A percentile compares a stretch with the other conserved stretches of the same genome.
phyloP scores from a whole-genome alignment of 2,329 filamentous ascomycete genomes.

The Arthrobotrys entomopaga region DNA sequence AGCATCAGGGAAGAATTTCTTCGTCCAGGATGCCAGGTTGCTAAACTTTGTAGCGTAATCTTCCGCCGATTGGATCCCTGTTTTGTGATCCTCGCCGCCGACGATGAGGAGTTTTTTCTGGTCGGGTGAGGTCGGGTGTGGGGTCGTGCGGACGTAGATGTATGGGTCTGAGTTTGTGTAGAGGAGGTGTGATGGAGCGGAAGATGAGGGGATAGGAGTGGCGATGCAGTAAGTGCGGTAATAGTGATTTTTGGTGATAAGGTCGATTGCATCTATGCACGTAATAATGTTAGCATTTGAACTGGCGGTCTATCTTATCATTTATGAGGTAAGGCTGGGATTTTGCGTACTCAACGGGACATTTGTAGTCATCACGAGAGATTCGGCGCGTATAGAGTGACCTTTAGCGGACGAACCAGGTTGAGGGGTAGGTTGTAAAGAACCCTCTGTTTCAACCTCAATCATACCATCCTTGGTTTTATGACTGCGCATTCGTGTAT shows the following conservation, averaged over 20 bases:
- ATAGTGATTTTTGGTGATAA: constrained; percentile 62
- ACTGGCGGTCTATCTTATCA: too few species aligned
- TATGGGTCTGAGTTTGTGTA: constrained; percentile 69
- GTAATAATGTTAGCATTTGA: too few species aligned
- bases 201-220: constrained; percentile 67
- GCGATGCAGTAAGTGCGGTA: constrained; percentile 70
- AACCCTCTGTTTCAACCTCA: constrained; percentile 64
- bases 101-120: constrained; percentile 69
- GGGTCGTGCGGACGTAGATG: constrained; percentile 68
- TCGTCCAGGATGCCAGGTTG: constrained; percentile 68
- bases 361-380: constrained; percentile 68
- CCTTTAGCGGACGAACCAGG: constrained; percentile 58
- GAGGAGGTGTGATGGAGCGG: constrained; percentile 68
- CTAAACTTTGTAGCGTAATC: constrained; percentile 63
- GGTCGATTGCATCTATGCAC: constrained; percentile 5
- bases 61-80: constrained; percentile 66
- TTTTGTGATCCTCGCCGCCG: constrained; percentile 70
- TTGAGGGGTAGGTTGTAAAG: background rate
- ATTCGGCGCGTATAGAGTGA: constrained; percentile 65
- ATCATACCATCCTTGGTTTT: constrained; percentile 66
- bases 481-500: constrained; percentile 65
- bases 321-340: background rate
- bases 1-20: constrained; percentile 67
- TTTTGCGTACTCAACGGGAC: constrained; percentile 67
- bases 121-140: constrained; percentile 64